Conservation (phyloP, 768 basidiomycete species). For the Mycena indigotica region DNA sequence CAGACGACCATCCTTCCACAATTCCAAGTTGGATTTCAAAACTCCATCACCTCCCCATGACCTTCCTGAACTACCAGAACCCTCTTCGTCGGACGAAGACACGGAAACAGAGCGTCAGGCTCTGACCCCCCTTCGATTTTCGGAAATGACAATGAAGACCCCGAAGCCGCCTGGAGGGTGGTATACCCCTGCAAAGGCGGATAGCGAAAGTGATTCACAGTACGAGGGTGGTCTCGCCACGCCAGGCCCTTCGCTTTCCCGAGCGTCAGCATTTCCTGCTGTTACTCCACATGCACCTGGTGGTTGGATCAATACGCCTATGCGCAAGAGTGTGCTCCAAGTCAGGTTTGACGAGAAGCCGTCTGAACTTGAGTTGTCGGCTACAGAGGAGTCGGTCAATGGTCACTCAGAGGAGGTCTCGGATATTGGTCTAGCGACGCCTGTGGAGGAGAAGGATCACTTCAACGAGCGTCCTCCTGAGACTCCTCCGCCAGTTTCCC, state of each 20-base stretch:
- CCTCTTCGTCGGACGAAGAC: constrained; percentile 60
- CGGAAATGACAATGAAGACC: constrained; percentile 40
- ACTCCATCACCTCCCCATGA: constrained; percentile 66
- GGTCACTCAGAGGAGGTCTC: constrained; percentile 9
- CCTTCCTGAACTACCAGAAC: constrained; percentile 68
- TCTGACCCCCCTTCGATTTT: constrained; percentile 23
- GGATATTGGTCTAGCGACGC: constrained; percentile 9
- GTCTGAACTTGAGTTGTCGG: constrained; percentile 22
- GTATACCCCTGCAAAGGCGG: constrained; percentile 26
- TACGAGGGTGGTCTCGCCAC: constrained; percentile 44
- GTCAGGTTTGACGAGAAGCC: constrained; percentile 67
- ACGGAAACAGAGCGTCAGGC: constrained; percentile 31
- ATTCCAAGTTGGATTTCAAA: constrained; percentile 51
- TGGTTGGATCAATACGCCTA: constrained; percentile 65
- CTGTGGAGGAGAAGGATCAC: constrained; percentile 2
- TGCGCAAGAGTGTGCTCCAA: constrained; percentile 62
- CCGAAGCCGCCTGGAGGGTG: constrained; percentile 50
- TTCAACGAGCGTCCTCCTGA: constrained; percentile 20
- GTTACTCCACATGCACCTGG: constrained; percentile 73
- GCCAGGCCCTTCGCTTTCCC: constrained; percentile 52
- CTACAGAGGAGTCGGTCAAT: constrained; percentile 15
- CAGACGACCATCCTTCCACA: constrained; percentile 41
- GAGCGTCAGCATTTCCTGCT: constrained; percentile 45
- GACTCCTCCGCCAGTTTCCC: constrained; percentile 19
- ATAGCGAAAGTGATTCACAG: constrained; percentile 28